Evolutionary conservation across 2,329 filamentous ascomycete genomes (phyloP).

Genomic region (Aaosphaeria pasadenensis): DNA sequence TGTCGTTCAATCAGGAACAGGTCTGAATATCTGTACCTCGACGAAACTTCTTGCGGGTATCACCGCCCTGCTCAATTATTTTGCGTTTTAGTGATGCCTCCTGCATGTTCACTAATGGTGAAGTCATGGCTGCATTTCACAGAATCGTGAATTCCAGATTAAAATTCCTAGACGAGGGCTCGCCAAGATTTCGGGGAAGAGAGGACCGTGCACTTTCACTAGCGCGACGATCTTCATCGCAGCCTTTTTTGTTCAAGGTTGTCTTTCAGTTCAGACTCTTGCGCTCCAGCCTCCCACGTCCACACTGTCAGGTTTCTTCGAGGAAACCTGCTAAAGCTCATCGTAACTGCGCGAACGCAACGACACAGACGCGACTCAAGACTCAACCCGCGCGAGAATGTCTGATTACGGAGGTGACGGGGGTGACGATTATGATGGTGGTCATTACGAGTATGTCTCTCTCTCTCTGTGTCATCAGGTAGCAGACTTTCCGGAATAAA

Average conservation of each 20-base stretch:
- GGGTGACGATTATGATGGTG: constrained; percentile 30
- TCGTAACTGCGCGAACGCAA: background rate
- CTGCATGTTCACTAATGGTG: too few species aligned
- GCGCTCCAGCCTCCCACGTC: background rate
- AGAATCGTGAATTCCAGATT: too few species aligned
- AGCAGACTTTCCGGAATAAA: background rate
- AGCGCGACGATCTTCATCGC: background rate
- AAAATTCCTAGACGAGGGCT: background rate
- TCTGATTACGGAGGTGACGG: constrained; percentile 47
- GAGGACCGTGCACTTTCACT: background rate
- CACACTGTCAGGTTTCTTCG: background rate
- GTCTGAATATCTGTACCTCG: constrained; percentile 12
- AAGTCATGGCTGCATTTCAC: too few species aligned
- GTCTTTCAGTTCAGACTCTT: constrained; percentile 7
- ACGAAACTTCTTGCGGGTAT: constrained; percentile 22
- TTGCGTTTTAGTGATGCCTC: constrained; percentile 21
- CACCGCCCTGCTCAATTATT: constrained; percentile 1
- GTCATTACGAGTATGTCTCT: constrained; percentile 25
- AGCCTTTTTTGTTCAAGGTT: constrained; percentile 9
- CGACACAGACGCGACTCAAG: background rate
- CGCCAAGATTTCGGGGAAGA: constrained; percentile 8
- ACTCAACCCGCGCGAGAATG: constrained; percentile 30
- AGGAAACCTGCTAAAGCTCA: too few species aligned
- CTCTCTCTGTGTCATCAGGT: background rate
- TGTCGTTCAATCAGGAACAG: background rate